Evolutionary conservation across 805 yeast genomes (phyloP).

Genomic region (Hanseniaspora singularis): DNA sequence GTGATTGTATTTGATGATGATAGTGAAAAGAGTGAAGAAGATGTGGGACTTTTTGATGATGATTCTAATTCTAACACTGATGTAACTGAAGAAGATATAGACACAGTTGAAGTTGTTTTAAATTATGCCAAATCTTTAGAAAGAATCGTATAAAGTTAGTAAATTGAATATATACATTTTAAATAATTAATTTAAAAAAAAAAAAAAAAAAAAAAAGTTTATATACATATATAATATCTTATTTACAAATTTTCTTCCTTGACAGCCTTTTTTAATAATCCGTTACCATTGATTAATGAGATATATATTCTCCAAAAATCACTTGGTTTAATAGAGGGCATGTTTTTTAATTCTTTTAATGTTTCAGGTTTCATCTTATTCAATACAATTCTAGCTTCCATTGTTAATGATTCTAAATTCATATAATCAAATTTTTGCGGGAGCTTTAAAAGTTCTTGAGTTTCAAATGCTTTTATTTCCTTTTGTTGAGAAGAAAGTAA

Average conservation of each 20-base stretch:
- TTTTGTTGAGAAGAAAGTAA: constrained; percentile 62
- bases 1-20: constrained; percentile 35
- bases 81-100: not conserved
- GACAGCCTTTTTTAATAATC: not conserved
- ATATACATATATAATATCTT: too few relatives aligned
- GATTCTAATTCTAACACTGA: not conserved
- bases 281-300: constrained; percentile 28
- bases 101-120: constrained; percentile 6
- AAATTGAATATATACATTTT: not conserved
- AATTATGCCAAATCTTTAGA: constrained; percentile 8
- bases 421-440: constrained; percentile 59
- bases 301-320: constrained; percentile 45
- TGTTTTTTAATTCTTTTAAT: constrained; percentile 87
- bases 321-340: constrained; percentile 82
- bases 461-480: constrained; percentile 61
- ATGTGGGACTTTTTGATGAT: constrained; percentile 16
- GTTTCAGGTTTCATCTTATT: constrained; percentile 75
- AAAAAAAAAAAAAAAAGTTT: too few relatives aligned
- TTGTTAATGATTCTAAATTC: constrained; percentile 49
- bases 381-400: constrained; percentile 58
- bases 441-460: constrained; percentile 66
- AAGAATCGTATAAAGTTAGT: constrained; percentile 2
- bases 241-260: not conserved
- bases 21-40: constrained; percentile 30
- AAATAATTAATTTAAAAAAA: not conserved